Evolutionary conservation across 768 basidiomycete species (phyloP).

Genomic region (Phaeotremella skinneri): DNA sequence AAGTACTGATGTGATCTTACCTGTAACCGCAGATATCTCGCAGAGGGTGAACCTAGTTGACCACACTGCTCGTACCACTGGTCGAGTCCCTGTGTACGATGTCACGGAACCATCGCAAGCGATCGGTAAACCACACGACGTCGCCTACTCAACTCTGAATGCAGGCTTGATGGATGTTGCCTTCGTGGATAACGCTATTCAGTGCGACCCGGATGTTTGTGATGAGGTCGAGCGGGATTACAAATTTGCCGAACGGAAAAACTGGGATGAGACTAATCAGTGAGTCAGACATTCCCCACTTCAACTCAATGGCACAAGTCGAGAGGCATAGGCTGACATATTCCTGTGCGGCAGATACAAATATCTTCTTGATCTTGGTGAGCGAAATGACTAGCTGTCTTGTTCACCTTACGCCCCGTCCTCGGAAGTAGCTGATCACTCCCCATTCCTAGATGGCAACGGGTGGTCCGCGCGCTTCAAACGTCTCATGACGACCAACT

Average conservation of each 20-base stretch:
- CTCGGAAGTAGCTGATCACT: not conserved
- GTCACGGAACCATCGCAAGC: slow-evolving; percentile 19
- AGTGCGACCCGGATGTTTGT: slow-evolving; percentile 38
- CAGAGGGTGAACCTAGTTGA: slow-evolving; percentile 45
- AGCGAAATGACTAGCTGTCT: slow-evolving; percentile 2
- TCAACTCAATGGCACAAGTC: not conserved
- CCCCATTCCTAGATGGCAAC: slow-evolving; percentile 43
- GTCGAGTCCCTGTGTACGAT: slow-evolving; percentile 30
- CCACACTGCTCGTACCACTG: slow-evolving; percentile 22
- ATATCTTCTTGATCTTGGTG: slow-evolving; percentile 49
- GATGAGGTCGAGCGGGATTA: slow-evolving; percentile 25
- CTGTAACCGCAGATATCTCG: slow-evolving; percentile 33
- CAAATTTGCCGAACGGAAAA: slow-evolving; percentile 30
- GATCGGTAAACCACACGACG: slow-evolving; percentile 28
- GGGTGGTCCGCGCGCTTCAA: slow-evolving; percentile 53
- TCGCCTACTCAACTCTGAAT: slow-evolving; percentile 30
- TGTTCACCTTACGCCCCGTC: not conserved
- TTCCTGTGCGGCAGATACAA: slow-evolving; percentile 32
- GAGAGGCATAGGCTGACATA: not conserved
- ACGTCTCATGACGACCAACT: slow-evolving; percentile 48
- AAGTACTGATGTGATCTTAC: not conserved
- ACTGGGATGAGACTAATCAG: slow-evolving; percentile 39
- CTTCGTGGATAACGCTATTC: slow-evolving; percentile 45
- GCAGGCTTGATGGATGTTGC: slow-evolving; percentile 41
- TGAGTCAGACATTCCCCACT: slow-evolving; percentile 14